phyloP scores from a whole-genome alignment of 352 stramenopile genomes.

The Phytophthora fragariae region DNA sequence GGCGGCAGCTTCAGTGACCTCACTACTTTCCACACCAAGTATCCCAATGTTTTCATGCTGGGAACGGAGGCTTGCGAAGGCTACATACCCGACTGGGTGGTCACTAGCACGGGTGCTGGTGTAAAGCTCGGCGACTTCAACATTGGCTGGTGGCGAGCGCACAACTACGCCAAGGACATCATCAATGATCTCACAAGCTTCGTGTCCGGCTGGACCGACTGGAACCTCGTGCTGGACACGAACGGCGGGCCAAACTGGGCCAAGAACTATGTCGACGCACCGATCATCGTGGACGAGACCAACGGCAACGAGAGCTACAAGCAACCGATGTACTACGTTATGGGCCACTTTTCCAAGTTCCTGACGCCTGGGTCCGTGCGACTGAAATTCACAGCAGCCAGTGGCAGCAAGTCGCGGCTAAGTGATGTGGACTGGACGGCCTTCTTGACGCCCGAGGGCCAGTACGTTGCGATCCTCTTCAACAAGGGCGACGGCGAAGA shows the following conservation, averaged over 20 bases:
- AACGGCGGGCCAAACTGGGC: slow-evolving; percentile 80
- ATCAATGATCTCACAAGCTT: slow-evolving; percentile 86
- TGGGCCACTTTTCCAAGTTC: slow-evolving; percentile 83
- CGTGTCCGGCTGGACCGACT: slow-evolving; percentile 87
- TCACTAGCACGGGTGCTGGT: slow-evolving; percentile 43
- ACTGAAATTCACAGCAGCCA: slow-evolving; percentile 43
- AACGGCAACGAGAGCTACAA: slow-evolving; percentile 76
- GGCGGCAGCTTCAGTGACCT: slow-evolving; percentile 50
- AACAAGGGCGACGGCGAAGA: slow-evolving; percentile 46
- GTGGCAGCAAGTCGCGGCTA: slow-evolving; percentile 24
- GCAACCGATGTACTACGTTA: slow-evolving; percentile 83
- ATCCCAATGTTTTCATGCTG: slow-evolving; percentile 70
- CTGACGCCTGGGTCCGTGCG: slow-evolving; percentile 54
- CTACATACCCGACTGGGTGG: slow-evolving; percentile 45
- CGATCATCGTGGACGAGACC: slow-evolving; percentile 73
- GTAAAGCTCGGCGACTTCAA: slow-evolving; percentile 43
- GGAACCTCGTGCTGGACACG: slow-evolving; percentile 86
- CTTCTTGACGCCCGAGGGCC: slow-evolving; percentile 51
- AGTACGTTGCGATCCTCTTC: slow-evolving; percentile 51
- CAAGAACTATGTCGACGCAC: slow-evolving; percentile 77
- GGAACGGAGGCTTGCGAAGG: slow-evolving; percentile 70
- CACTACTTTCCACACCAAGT: slow-evolving; percentile 41
- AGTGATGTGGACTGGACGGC: slow-evolving; percentile 50
- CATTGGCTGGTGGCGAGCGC: slow-evolving; percentile 63
- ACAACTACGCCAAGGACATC: slow-evolving; percentile 88